These are phyloP conservation scores for Allium fistulosum DNA, from an alignment of 106 monocot genomes.

Conservation along the genomic window DNA sequence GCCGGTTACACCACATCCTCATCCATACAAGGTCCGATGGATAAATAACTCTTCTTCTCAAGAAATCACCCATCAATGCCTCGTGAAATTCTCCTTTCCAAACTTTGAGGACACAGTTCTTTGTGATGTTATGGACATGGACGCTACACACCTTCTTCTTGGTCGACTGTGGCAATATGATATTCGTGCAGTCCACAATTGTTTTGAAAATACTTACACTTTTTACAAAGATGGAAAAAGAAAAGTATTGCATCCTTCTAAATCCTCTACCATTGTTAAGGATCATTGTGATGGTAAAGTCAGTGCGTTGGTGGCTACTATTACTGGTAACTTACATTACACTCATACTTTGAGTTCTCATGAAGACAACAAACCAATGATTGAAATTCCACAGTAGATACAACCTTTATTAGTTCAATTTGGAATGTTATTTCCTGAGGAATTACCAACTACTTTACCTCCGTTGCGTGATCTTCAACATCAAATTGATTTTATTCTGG, in stretches of 20 bases:
- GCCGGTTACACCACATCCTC: background rate
- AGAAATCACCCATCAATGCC: background rate
- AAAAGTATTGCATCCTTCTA: too few species aligned
- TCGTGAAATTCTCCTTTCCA: background rate
- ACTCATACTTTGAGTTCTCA: background rate
- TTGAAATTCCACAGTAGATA: background rate
- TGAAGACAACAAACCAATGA: background rate
- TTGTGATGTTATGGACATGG: too few species aligned
- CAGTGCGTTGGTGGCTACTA: background rate
- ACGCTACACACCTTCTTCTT: too few species aligned
- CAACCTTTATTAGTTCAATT: background rate
- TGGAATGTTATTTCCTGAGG: background rate
- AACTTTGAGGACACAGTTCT: background rate
- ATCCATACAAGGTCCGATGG: too few species aligned
- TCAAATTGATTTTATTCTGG: background rate
- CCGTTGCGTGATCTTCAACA: slow-evolving; percentile 1
- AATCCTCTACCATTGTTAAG: background rate
- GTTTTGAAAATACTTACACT: too few species aligned
- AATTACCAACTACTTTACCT: background rate
- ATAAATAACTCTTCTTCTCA: too few species aligned
- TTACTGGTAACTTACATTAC: background rate
- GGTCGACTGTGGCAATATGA: too few species aligned
- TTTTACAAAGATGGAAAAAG: too few species aligned
- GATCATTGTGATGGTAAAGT: background rate
- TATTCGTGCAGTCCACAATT: too few species aligned